Percentiles rank a stretch among this genome's conserved stretches.
phyloP scores from a whole-genome alignment of 108 stramenopile species.

The Cyclotella kingstonii region DNA sequence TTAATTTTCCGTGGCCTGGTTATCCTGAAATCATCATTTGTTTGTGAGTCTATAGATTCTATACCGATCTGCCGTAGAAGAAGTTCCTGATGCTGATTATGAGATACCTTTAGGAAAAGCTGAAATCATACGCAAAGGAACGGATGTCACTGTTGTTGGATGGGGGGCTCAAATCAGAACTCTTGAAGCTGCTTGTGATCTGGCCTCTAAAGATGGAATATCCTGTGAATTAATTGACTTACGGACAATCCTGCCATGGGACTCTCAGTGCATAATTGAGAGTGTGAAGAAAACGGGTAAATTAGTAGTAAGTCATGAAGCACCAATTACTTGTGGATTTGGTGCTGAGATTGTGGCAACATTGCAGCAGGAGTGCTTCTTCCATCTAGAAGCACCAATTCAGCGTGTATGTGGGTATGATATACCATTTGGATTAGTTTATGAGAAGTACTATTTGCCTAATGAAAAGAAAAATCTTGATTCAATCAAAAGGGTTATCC shows the following conservation, averaged over 20 bases:
- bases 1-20: background rate
- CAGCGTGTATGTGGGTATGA: constrained; percentile 95
- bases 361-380: constrained; percentile 83
- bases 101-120: constrained; percentile 90
- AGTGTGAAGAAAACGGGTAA: constrained; percentile 95
- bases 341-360: constrained; percentile 90
- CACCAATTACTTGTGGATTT: constrained; percentile 91
- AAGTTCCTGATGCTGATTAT: constrained; percentile 92
- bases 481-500: constrained; percentile 74
- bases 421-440: constrained; percentile 94
- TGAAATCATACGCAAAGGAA: constrained; percentile 81
- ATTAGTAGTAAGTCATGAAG: constrained; percentile 93
- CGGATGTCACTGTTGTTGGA: constrained; percentile 93
- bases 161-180: constrained; percentile 90
- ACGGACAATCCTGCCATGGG: constrained; percentile 96
- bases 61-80: constrained; percentile 94
- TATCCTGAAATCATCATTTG: background rate
- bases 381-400: constrained; percentile 89
- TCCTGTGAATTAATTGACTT: constrained; percentile 94
- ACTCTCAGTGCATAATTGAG: constrained; percentile 67
- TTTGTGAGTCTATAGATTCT: constrained; percentile 49
- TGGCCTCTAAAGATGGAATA: constrained; percentile 80
- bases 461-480: constrained; percentile 88
- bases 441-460: constrained; percentile 93
- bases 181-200: constrained; percentile 68